Evolutionary conservation across 768 basidiomycete species (phyloP), one percentile per base, ranked within the genome.

Genomic region (Lactarius sp.): DNA sequence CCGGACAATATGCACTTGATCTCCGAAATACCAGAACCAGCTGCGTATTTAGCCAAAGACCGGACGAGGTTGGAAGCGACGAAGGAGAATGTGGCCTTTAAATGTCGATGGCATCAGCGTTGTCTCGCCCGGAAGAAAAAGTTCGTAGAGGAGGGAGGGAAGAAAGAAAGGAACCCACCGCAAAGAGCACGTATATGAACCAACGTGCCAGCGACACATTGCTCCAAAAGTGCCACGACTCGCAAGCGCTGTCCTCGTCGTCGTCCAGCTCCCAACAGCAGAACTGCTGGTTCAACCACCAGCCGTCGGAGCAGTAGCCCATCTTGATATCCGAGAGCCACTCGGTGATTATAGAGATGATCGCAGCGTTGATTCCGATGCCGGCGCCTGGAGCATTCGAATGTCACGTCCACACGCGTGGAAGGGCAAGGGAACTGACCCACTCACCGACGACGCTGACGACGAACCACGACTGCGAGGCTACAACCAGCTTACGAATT

Each of bases 301-400:
- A 99, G 1, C 92, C 95, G 68, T 94, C 92, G 4, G 85, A 81
- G 75, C 97, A 99, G 71, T 98, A 97, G 1, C 97, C 97, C 79
- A 95, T 90, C 77, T 98, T 98, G 67, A 98, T 85, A 74, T 98
- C 96, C 2, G 94, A 94, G 27, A 99, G 83, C 97, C 97, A 99
- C 75, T 91, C 92, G 53, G 93, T 97, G 64, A 94, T 78, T 69
- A 99, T 97, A 36, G 94, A 94, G 56, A 97, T 94, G 57, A 98
- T 74, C 9, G 93, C 96, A n/a, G 94, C 93, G 69, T 92, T 97
- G 47, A 94, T 73, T 37, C 97, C 97, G 65, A 99, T 98, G 68
- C 83, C 85, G 31, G 93, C 81, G 12, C 96, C 96, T 96, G 71
- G n/a, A 47, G 27, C 27, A 27, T 27, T 27, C 27, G 27, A 27